A percentile compares a stretch with the other conserved stretches of the same genome.
phyloP scores from a whole-genome alignment of 2,329 filamentous ascomycete genomes.

The Exophiala dermatitidis region DNA sequence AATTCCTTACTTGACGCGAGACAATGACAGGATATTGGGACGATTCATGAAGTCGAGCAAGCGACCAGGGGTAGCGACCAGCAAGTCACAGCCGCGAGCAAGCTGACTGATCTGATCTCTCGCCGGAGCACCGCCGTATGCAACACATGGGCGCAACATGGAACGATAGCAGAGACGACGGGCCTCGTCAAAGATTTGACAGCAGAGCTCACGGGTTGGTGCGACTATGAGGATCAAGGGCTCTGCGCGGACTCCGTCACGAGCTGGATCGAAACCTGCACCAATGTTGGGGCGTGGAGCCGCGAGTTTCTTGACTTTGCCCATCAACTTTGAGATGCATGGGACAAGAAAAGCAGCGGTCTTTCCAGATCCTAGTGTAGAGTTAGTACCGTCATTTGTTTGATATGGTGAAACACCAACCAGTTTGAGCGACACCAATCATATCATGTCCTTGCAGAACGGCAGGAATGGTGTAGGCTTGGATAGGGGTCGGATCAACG shows the following conservation, averaged over 20 bases:
- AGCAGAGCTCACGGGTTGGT: slow-evolving; percentile 81
- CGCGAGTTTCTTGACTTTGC: slow-evolving; percentile 82
- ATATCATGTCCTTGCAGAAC: slow-evolving; percentile 71
- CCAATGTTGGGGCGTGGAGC: slow-evolving; percentile 64
- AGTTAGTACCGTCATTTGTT: neutral
- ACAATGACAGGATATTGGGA: slow-evolving; percentile 60
- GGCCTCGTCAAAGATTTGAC: slow-evolving; percentile 92
- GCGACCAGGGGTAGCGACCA: slow-evolving; percentile 82
- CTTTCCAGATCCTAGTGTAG: slow-evolving; percentile 76
- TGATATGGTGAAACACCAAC: slow-evolving; percentile 44
- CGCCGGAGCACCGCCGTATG: slow-evolving; percentile 77
- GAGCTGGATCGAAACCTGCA: slow-evolving; percentile 46
- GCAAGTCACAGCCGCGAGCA: slow-evolving; percentile 75
- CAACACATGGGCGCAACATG: slow-evolving; percentile 84
- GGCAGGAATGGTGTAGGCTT: slow-evolving; percentile 75
- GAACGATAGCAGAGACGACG: slow-evolving; percentile 89
- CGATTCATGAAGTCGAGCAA: slow-evolving; percentile 72
- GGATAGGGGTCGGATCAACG: slow-evolving; percentile 70
- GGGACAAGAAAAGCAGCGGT: slow-evolving; percentile 89
- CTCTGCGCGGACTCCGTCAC: slow-evolving; percentile 61
- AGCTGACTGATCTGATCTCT: slow-evolving; percentile 65
- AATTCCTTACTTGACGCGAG: slow-evolving; percentile 50
- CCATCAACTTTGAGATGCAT: slow-evolving; percentile 85
- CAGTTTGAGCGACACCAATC: slow-evolving; percentile 86
- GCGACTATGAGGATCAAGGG: slow-evolving; percentile 79